phyloP scores from a whole-genome alignment of 768 basidiomycete genomes.

The Amanita molliuscula region DNA sequence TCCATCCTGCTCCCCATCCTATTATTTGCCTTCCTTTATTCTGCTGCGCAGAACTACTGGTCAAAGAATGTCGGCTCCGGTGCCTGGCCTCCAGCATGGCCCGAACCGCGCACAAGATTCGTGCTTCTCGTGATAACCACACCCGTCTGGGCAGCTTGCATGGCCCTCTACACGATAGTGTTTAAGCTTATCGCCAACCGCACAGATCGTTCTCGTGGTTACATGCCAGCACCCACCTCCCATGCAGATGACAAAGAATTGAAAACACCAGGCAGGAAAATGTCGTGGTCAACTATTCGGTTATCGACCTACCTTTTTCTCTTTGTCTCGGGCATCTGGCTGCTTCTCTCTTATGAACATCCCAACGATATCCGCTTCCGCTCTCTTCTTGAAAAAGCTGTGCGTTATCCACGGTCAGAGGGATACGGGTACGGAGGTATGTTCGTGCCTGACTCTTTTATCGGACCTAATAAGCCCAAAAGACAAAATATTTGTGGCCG shows the following conservation, averaged over 20 bases:
- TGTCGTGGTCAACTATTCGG: constrained; percentile 3
- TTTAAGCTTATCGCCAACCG: neutral
- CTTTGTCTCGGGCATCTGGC: neutral
- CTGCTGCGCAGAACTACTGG: neutral
- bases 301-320: constrained; percentile 3
- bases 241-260: neutral
- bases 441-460: neutral
- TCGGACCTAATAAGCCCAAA: neutral
- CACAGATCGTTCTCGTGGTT: neutral
- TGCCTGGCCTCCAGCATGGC: constrained; percentile 9
- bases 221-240: neutral
- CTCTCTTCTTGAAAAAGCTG: constrained; percentile 11
- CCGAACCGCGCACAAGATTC: constrained; percentile 5
- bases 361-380: constrained; percentile 16
- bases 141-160: constrained; percentile 6
- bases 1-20: neutral
- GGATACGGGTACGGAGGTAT: constrained; percentile 15
- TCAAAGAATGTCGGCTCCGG: constrained; percentile 2
- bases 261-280: neutral
- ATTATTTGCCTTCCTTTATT: neutral
- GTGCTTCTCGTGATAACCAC: constrained; percentile 6
- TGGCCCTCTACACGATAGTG: constrained; percentile 3
- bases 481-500: constrained; percentile 1
- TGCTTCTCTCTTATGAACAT: constrained; percentile 14
- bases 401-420: constrained; percentile 10